Evolutionary conservation across 2,329 filamentous ascomycete species (phyloP).

Genomic region (Aspergillus glaucus): DNA sequence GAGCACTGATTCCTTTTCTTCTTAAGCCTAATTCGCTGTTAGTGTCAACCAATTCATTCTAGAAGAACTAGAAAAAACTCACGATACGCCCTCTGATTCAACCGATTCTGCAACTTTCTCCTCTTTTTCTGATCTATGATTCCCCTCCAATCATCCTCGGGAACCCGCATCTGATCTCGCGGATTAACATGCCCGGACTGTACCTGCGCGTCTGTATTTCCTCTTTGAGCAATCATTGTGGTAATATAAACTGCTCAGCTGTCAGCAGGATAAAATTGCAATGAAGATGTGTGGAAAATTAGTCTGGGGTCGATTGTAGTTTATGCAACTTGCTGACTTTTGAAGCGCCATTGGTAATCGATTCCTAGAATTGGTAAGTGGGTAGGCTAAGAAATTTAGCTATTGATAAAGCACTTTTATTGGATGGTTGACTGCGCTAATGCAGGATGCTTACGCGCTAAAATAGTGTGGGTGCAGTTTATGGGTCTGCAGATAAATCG

Average conservation of each 20-base stretch:
- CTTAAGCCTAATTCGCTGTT: not conserved
- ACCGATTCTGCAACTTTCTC: constrained; percentile 22
- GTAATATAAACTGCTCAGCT: not conserved
- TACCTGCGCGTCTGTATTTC: constrained; percentile 6
- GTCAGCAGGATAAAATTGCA: not conserved
- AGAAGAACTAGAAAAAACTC: not conserved
- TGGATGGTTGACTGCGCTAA: not conserved
- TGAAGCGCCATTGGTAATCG: not conserved
- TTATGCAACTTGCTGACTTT: not conserved
- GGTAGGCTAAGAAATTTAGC: no score
- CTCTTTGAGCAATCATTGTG: not conserved
- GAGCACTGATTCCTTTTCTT: not conserved
- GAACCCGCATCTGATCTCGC: constrained; percentile 5
- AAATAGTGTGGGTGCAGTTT: no score
- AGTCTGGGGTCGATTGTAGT: not conserved
- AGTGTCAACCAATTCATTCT: not conserved
- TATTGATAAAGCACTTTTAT: no score
- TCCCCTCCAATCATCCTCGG: constrained; percentile 22
- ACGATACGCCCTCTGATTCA: constrained; percentile 21
- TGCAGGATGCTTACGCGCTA: constrained; percentile 1
- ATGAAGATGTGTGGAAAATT: not conserved
- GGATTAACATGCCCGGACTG: constrained; percentile 3
- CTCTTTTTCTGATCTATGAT: constrained; percentile 15
- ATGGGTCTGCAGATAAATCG: no score
- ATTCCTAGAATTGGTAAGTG: not conserved